phyloP scores from a whole-genome alignment of 2,329 filamentous ascomycete species.

The Sporothrix pseudoabietina region DNA sequence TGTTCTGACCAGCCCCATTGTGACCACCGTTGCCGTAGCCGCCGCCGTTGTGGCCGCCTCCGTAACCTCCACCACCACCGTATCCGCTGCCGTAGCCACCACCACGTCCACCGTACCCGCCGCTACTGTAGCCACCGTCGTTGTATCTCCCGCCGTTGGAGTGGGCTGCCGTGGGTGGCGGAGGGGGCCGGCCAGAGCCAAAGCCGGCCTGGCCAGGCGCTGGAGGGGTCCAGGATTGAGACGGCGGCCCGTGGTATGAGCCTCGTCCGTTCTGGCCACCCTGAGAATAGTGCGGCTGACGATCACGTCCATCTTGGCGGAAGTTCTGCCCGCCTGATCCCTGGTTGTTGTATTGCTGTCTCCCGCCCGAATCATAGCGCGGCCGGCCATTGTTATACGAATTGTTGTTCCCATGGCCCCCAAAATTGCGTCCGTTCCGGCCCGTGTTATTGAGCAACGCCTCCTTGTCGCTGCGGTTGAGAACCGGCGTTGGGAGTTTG shows the following conservation, averaged over 20 bases:
- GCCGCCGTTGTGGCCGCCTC: slow-evolving; percentile 3
- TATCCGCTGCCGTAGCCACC: slow-evolving; percentile 20
- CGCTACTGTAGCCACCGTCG: neutral
- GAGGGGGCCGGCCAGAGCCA: slow-evolving; percentile 49
- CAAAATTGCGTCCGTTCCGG: slow-evolving; percentile 61
- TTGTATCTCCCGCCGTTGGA: slow-evolving; percentile 31
- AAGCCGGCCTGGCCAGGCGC: slow-evolving; percentile 51
- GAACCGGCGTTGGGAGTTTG: slow-evolving; percentile 68
- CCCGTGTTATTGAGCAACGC: slow-evolving; percentile 67
- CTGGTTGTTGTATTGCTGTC: slow-evolving; percentile 56
- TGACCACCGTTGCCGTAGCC: neutral
- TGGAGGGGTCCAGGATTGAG: slow-evolving; percentile 47
- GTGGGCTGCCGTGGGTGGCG: slow-evolving; percentile 47
- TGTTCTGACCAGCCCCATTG: slow-evolving; percentile 22
- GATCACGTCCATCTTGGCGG: slow-evolving; percentile 32
- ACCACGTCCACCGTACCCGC: slow-evolving; percentile 23
- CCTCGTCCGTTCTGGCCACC: slow-evolving; percentile 33
- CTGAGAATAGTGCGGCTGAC: slow-evolving; percentile 26
- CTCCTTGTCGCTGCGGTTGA: slow-evolving; percentile 76
- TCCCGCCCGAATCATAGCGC: slow-evolving; percentile 17
- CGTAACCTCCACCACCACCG: neutral
- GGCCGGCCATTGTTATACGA: slow-evolving; percentile 22
- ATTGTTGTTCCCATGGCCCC: slow-evolving; percentile 36
- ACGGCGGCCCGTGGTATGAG: slow-evolving; percentile 37
- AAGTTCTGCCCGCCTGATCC: slow-evolving; percentile 39